A percentile compares a stretch with the other conserved stretches of the same genome.
Conservation (phyloP, 2,329 filamentous ascomycete genomes). For the Penicillium freii region DNA sequence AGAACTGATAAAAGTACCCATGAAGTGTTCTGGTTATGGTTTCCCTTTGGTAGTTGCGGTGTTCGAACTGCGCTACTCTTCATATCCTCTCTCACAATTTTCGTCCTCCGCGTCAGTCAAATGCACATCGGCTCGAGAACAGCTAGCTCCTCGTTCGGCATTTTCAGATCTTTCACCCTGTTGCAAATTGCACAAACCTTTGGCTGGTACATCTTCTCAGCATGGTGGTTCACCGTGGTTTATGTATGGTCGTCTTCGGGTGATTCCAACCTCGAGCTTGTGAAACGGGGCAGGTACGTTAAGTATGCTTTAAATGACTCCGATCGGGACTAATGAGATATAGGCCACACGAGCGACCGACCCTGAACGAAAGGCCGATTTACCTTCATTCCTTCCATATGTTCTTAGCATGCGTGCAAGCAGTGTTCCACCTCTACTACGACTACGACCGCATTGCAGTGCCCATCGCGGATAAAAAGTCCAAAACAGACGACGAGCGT, state of each 20-base stretch:
- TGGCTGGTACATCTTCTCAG: conserved; percentile 74
- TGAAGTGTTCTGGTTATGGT: conserved; percentile 81
- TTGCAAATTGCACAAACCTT: conserved; percentile 66
- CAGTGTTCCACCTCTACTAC: conserved; percentile 64
- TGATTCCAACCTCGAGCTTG: conserved; percentile 65
- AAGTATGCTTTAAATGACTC: not conserved
- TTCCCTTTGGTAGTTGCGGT: conserved; percentile 73
- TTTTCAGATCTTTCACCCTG: conserved; percentile 58
- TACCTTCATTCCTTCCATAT: conserved; percentile 72
- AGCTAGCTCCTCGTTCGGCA: conserved; percentile 65
- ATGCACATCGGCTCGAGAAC: conserved; percentile 74
- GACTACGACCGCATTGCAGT: conserved; percentile 70
- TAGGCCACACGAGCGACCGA: conserved; percentile 62
- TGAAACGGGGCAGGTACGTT: conserved; percentile 66
- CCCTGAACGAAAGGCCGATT: conserved; percentile 81
- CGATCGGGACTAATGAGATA: conserved; percentile 9
- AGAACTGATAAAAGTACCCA: not conserved
- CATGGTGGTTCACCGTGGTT: conserved; percentile 74
- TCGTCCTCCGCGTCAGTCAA: conserved; percentile 81
- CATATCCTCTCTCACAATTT: conserved; percentile 70
- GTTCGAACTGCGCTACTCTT: conserved; percentile 74
- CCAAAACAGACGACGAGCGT: conserved; percentile 34
- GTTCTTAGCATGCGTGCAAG: conserved; percentile 67
- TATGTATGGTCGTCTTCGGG: conserved; percentile 70
- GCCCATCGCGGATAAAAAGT: conserved; percentile 42